Evolutionary conservation across 139 green algal species (phyloP).

Genomic region (Chlamydomonas sphaeroides): DNA sequence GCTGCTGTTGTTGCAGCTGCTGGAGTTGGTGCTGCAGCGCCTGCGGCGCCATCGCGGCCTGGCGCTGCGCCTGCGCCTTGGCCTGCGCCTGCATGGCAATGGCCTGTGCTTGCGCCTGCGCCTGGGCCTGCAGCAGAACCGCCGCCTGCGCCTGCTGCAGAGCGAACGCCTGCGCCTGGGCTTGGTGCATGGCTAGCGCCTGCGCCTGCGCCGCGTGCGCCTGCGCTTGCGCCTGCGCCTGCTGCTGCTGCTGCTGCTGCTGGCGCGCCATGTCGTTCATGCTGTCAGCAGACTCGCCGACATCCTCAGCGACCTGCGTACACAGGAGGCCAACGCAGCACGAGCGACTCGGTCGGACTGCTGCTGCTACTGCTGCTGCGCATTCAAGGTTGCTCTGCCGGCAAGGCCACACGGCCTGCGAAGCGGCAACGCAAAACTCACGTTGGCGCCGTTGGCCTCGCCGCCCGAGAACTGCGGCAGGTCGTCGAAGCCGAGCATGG

Average conservation of each 20-base stretch:
- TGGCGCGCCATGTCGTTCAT: constrained; percentile 5
- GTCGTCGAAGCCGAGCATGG: constrained; percentile 32
- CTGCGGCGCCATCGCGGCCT: not conserved
- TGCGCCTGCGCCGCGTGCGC: not conserved
- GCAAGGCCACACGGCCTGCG: too few species aligned
- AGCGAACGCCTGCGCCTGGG: not conserved
- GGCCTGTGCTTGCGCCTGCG: not conserved
- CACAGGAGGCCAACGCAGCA: too few species aligned
- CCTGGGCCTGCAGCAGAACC: not conserved
- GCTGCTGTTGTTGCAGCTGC: not conserved
- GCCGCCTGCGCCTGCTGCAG: not conserved
- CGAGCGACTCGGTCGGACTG: too few species aligned
- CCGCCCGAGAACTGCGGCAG: constrained; percentile 19
- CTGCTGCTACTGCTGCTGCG: too few species aligned
- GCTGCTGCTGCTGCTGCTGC: not conserved
- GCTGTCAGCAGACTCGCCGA: constrained; percentile 30
- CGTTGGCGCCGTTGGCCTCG: constrained; percentile 5
- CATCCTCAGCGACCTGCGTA: too few species aligned
- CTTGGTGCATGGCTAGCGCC: not conserved
- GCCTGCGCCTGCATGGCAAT: too few species aligned
- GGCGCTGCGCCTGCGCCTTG: not conserved
- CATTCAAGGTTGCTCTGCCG: not conserved
- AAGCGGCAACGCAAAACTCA: not conserved
- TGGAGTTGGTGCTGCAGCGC: not conserved
- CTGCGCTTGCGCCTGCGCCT: not conserved